Conservation (phyloP, 257 asterid species). For the Dorcoceras hygrometricum region DNA sequence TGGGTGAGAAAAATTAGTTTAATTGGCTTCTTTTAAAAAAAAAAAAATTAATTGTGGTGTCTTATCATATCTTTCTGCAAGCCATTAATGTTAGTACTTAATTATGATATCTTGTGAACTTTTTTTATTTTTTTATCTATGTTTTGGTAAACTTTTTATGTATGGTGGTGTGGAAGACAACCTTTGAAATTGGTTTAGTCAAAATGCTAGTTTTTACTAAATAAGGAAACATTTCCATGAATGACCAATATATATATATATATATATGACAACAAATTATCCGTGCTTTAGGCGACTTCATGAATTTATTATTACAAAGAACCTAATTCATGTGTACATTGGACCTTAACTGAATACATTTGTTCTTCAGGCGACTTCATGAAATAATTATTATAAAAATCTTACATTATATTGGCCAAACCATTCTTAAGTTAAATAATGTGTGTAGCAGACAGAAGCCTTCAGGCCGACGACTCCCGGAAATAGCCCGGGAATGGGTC, state of each 20-base stretch:
- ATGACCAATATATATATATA: too few species aligned
- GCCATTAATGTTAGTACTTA: background rate
- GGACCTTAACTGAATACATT: background rate
- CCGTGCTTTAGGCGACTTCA: too few species aligned
- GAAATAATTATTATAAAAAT: too few species aligned
- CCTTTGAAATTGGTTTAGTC: background rate
- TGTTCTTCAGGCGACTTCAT: background rate
- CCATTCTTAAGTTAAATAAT: too few species aligned
- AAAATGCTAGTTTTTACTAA: background rate
- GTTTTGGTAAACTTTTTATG: too few species aligned
- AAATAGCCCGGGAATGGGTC: background rate
- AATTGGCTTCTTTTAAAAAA: too few species aligned
- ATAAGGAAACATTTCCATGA: background rate
- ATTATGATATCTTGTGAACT: background rate
- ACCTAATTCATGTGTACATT: background rate
- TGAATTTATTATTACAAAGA: too few species aligned
- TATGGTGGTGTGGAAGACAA: background rate
- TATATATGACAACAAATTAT: too few species aligned
- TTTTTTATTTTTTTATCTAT: too few species aligned
- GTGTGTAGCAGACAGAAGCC: background rate
- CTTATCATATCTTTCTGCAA: background rate
- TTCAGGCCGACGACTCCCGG: background rate
- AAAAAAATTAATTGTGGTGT: background rate
- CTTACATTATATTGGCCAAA: background rate
- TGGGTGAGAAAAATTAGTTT: too few species aligned